These are phyloP conservation scores for Pelargonium exstipulatum DNA, from an alignment of 441 rosid genomes.

Conservation along the genomic window DNA sequence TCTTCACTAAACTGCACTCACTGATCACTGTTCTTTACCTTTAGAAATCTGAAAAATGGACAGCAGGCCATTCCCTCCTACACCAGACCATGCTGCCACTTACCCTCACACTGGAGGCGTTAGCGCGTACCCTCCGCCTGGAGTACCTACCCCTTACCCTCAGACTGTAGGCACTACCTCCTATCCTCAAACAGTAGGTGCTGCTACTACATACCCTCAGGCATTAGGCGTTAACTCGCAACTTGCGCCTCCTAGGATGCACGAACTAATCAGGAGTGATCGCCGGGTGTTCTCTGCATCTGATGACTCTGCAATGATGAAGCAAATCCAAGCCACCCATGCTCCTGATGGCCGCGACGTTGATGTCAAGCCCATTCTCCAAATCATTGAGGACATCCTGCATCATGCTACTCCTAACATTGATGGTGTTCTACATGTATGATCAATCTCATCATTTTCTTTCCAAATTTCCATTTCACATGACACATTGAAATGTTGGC, in stretches of 20 bases:
- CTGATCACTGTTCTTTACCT: neutral
- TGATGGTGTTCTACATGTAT: conserved; percentile 21
- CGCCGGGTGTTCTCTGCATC: conserved; percentile 22
- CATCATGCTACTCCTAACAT: conserved; percentile 16
- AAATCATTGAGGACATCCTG: conserved; percentile 27
- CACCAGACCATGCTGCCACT: neutral
- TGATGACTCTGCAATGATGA: conserved; percentile 20
- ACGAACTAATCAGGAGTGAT: conserved; percentile 12
- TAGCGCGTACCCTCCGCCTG: neutral
- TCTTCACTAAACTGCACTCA: neutral
- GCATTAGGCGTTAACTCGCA: neutral
- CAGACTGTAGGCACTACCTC: neutral
- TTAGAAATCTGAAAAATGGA: conserved; percentile 8
- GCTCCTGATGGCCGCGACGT: conserved; percentile 24
- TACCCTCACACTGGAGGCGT: neutral
- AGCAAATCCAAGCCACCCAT: conserved; percentile 29
- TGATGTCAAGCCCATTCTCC: conserved; percentile 27
- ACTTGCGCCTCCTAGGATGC: conserved; percentile 9
- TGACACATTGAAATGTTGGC: neutral
- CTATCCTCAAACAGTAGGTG: neutral
- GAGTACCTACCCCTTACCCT: neutral
- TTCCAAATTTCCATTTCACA: neutral
- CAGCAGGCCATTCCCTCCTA: neutral
- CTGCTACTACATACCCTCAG: neutral
- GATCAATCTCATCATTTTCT: neutral